These are phyloP conservation scores for Chaetomium olivaceum DNA, from an alignment of 2,329 filamentous ascomycete species.

Conservation along the genomic window DNA sequence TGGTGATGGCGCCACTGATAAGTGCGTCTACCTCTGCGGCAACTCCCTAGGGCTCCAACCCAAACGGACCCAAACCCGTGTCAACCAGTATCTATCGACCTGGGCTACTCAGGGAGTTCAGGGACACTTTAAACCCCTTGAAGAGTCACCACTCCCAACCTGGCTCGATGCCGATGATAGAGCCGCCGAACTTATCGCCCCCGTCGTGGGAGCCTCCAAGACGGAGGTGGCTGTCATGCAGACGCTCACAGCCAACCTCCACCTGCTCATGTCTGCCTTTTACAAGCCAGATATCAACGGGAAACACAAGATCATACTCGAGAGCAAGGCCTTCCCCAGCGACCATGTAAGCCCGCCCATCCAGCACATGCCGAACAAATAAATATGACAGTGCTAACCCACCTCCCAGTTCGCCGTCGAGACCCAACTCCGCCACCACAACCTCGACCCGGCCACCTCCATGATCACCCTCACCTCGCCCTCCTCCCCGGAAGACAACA, in stretches of 20 bases:
- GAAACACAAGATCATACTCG: constrained; percentile 72
- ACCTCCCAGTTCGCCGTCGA: constrained; percentile 68
- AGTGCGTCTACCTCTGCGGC: constrained; percentile 71
- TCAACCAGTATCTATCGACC: constrained; percentile 68
- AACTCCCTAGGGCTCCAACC: constrained; percentile 80
- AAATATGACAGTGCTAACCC: constrained; percentile 23
- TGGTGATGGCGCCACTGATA: constrained; percentile 15
- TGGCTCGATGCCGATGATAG: constrained; percentile 73
- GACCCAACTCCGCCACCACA: constrained; percentile 71
- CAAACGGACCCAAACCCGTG: constrained; percentile 60
- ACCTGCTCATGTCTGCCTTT: constrained; percentile 76
- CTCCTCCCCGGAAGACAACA: constrained; percentile 46
- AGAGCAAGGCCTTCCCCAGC: constrained; percentile 78
- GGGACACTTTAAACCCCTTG: constrained; percentile 69
- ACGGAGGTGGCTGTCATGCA: constrained; percentile 78
- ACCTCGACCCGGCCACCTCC: constrained; percentile 61
- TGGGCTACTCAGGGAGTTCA: constrained; percentile 78
- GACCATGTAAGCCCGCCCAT: constrained; percentile 64
- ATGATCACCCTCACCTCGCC: constrained; percentile 68
- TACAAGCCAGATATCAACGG: constrained; percentile 64
- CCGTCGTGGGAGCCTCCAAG: constrained; percentile 67
- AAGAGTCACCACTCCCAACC: constrained; percentile 60
- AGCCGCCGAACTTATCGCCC: constrained; percentile 65
- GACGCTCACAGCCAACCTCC: constrained; percentile 75
- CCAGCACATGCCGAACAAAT: background rate